Evolutionary conservation across 1,284 basidiomycete genomes (phyloP).

Genomic region (Retiboletus flavoniger): DNA sequence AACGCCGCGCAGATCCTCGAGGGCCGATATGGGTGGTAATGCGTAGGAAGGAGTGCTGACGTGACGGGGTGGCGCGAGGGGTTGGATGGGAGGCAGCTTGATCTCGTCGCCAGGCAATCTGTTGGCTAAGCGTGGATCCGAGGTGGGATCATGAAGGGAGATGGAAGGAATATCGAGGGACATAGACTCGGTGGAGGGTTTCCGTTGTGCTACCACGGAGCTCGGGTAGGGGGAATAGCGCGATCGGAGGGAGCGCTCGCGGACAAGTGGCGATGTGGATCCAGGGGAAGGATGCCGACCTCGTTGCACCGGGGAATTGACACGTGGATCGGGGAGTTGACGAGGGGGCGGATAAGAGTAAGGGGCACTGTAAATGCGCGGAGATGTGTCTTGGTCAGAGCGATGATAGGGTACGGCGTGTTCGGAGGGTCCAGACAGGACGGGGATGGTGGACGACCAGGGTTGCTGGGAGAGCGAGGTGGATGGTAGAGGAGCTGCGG

Average conservation of each 20-base stretch:
- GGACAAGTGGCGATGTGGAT: slow-evolving; percentile 33
- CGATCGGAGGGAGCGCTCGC: slow-evolving; percentile 30
- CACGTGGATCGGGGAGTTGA: slow-evolving; percentile 31
- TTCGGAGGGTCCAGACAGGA: slow-evolving; percentile 23
- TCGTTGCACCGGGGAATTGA: slow-evolving; percentile 28
- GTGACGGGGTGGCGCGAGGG: slow-evolving; percentile 32
- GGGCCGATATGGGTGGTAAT: slow-evolving; percentile 64
- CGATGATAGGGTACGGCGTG: slow-evolving; percentile 28
- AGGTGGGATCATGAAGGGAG: slow-evolving; percentile 29
- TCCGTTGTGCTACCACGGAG: slow-evolving; percentile 29
- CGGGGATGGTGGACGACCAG: slow-evolving; percentile 31
- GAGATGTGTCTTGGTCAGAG: slow-evolving; percentile 25
- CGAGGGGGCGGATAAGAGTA: slow-evolving; percentile 33
- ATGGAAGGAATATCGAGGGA: slow-evolving; percentile 46
- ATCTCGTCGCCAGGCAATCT: slow-evolving; percentile 41
- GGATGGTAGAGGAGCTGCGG: slow-evolving; percentile 26
- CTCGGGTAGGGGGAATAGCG: slow-evolving; percentile 47
- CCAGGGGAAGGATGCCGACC: slow-evolving; percentile 26
- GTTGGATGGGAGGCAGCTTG: slow-evolving; percentile 53
- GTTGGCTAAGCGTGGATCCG: slow-evolving; percentile 19
- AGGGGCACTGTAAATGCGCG: slow-evolving; percentile 26
- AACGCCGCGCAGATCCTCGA: slow-evolving; percentile 58
- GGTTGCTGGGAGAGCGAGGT: slow-evolving; percentile 26
- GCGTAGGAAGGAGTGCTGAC: slow-evolving; percentile 43
- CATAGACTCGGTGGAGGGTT: slow-evolving; percentile 31